Percentiles rank a stretch among this genome's conserved stretches.
Conservation (phyloP, 2,329 filamentous ascomycete species). For the Trichoderma hamatum region DNA sequence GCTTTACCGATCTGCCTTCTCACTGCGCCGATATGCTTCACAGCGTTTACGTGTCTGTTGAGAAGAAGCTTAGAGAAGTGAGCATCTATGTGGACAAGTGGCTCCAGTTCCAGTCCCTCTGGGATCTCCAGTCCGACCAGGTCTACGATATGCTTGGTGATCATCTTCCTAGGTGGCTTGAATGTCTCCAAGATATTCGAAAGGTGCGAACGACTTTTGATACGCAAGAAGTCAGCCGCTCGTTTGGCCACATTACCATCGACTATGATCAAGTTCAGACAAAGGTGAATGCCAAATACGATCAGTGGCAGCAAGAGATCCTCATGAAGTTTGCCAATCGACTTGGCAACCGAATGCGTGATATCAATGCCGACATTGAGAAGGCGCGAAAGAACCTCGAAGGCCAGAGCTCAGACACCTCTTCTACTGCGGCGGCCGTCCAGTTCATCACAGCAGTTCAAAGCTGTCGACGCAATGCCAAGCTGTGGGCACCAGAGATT, state of each 20-base stretch:
- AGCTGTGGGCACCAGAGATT: constrained; percentile 92
- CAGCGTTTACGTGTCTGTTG: constrained; percentile 79
- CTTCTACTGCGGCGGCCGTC: constrained; percentile 94
- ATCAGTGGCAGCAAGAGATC: constrained; percentile 99
- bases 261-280: constrained; percentile 99
- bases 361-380: constrained; percentile 89
- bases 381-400: constrained; percentile 90
- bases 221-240: constrained; percentile 88
- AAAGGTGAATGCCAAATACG: constrained; percentile 98
- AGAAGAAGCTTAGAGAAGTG: constrained; percentile 79
- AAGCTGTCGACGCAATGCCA: constrained; percentile 91
- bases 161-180: constrained; percentile 88
- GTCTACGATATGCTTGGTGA: constrained; percentile 92
- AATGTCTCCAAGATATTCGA: constrained; percentile 93
- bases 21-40: constrained; percentile 79
- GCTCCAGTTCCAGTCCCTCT: constrained; percentile 97
- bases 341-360: constrained; percentile 86
- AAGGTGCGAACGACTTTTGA: constrained; percentile 97
- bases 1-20: constrained; percentile 83
- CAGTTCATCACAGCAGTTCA: constrained; percentile 98
- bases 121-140: constrained; percentile 95
- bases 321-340: constrained; percentile 89
- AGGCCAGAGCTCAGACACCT: constrained; percentile 86
- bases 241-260: constrained; percentile 91
- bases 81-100: constrained; percentile 92